Base-by-base conservation (phyloP, 192 early-diverging fungal species). In the Spizellomyces punctatus region DNA sequence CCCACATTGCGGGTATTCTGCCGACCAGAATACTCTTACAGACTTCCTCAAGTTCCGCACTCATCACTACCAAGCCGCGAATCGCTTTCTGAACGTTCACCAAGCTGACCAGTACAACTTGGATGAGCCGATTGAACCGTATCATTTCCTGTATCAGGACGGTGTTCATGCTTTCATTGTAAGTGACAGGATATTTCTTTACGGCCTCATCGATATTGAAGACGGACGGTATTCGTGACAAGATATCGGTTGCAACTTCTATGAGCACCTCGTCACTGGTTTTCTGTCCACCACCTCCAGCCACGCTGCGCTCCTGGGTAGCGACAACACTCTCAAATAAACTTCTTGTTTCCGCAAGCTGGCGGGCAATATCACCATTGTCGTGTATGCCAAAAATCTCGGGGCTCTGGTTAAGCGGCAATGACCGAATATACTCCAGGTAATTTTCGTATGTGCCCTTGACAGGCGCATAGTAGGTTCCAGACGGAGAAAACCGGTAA, bases 321-420 rank as follows among this genome's bases (percentile, higher is more conserved):
- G 83, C 81, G 16, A 85, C 67, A 8, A 89, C 78, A 10, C 81
- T 85, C 45, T 86, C 85, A 67, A 89, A 89, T 45, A 89, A 62
- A 36, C 73, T 66, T 46, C 78, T 67, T 41, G 87, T 89, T 47
- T 89, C 87, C 5, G 83, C 77, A 1, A 89, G 81, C 66, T 89
- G 85, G 21, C 87, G 79, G 22, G 84, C 85, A 74, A 89, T 89
- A 71, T 89, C 88, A 21, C 88, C 88, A 64, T 89, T 89, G 44
- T 89, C 88, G 74, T 89, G 88, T 49, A 89, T 89, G 6, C 88
- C 88, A 79, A 89, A 89, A n/a, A 89, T 80, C 58, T 89, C 87
- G 9, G 88, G 88, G 44, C 64, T 81, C 69, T 86, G 88, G 59
- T 85, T 87, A 42, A 89, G 63, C 10, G 88, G 88, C 46, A 89